A percentile compares a stretch with the other conserved stretches of the same genome.
These are phyloP conservation scores for Cladosporium colombiae DNA, from an alignment of 2,329 filamentous ascomycete genomes.

Conservation along the genomic window DNA sequence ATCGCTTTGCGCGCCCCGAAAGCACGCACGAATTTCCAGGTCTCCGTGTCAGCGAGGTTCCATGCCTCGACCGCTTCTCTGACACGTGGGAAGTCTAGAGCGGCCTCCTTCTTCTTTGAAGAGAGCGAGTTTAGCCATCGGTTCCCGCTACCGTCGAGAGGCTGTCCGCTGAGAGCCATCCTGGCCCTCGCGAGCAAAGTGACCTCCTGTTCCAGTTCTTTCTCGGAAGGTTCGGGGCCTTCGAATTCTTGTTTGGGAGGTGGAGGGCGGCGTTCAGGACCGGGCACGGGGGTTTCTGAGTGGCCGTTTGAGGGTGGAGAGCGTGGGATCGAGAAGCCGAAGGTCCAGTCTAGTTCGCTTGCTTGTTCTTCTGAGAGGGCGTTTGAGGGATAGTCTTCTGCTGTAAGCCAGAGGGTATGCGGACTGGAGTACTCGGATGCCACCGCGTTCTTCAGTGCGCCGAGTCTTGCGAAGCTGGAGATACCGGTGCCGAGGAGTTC, in stretches of 20 bases:
- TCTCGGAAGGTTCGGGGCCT: slow-evolving; percentile 54
- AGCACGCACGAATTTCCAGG: slow-evolving; percentile 73
- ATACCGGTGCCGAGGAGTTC: slow-evolving; percentile 66
- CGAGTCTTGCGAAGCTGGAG: slow-evolving; percentile 64
- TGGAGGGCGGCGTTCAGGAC: slow-evolving; percentile 55
- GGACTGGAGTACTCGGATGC: slow-evolving; percentile 65
- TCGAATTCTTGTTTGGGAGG: slow-evolving; percentile 49
- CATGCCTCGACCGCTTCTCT: slow-evolving; percentile 51
- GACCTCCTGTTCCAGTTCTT: slow-evolving; percentile 58
- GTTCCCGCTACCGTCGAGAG: neutral
- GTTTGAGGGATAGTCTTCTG: slow-evolving; percentile 55
- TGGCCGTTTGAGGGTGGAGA: slow-evolving; percentile 54
- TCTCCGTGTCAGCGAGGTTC: slow-evolving; percentile 70
- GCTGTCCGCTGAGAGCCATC: slow-evolving; percentile 25
- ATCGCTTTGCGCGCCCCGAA: slow-evolving; percentile 63
- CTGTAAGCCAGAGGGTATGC: slow-evolving; percentile 77
- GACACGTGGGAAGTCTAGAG: slow-evolving; percentile 29
- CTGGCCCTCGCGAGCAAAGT: slow-evolving; percentile 57
- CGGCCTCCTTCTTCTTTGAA: neutral
- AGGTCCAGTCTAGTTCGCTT: slow-evolving; percentile 74
- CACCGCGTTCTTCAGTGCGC: slow-evolving; percentile 78
- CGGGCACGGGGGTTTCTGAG: slow-evolving; percentile 59
- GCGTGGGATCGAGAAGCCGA: slow-evolving; percentile 79
- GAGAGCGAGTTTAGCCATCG: neutral
- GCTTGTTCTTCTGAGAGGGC: slow-evolving; percentile 50